phyloP scores from a whole-genome alignment of 768 basidiomycete genomes.

The Tulasnella sp. region DNA sequence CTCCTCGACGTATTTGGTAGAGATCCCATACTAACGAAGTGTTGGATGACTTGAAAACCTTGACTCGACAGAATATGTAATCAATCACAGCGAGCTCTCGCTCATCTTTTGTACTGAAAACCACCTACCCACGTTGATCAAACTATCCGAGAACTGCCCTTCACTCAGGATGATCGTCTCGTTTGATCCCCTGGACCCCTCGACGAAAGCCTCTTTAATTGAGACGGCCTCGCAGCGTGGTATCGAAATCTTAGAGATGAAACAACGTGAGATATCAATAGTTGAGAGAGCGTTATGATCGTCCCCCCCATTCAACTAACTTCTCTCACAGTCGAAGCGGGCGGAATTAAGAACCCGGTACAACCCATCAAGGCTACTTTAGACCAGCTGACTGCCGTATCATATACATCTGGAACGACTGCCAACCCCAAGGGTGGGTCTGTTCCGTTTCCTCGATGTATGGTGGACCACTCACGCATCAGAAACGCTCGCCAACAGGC shows the following conservation, averaged over 20 bases:
- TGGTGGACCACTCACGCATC: background rate
- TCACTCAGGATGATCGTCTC: constrained; percentile 64
- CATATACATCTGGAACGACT: constrained; percentile 12
- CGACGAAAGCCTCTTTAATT: constrained; percentile 43
- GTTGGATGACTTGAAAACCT: too few species aligned
- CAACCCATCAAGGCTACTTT: constrained; percentile 34
- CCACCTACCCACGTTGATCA: constrained; percentile 69
- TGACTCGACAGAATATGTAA: constrained; percentile 33
- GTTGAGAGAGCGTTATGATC: background rate
- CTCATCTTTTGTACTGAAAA: constrained; percentile 62
- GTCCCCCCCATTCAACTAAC: too few species aligned
- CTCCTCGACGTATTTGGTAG: constrained; percentile 8
- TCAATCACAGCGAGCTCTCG: constrained; percentile 72
- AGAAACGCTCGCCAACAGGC: constrained; percentile 32
- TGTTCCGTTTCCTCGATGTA: background rate
- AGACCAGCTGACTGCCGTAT: constrained; percentile 36
- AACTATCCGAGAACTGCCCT: constrained; percentile 49
- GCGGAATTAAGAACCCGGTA: constrained; percentile 55
- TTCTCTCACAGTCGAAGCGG: constrained; percentile 48
- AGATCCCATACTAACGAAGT: too few species aligned
- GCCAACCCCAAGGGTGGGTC: constrained; percentile 24
- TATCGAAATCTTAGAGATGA: constrained; percentile 50
- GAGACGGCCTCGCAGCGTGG: constrained; percentile 59
- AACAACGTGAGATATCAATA: constrained; percentile 48
- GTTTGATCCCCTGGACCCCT: constrained; percentile 48